Conservation (phyloP, 768 basidiomycete genomes). For the Clitopilus passeckerianus region DNA sequence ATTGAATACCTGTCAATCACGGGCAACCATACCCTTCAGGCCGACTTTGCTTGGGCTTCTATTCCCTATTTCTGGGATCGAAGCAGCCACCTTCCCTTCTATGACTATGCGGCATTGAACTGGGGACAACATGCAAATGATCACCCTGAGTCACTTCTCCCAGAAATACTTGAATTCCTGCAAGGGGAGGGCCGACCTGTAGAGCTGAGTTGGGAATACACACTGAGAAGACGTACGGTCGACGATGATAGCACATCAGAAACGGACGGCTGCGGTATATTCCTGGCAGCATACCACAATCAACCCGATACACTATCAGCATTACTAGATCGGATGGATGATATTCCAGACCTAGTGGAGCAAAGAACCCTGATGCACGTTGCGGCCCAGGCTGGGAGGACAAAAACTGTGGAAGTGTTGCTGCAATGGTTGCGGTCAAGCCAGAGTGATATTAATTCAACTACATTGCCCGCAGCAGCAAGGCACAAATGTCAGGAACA, state of each 20-base stretch:
- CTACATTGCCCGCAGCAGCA: too few relatives aligned
- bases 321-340: not conserved
- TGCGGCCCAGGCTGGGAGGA: not conserved
- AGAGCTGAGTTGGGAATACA: not conserved
- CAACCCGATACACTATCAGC: not conserved
- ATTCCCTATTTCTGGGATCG: not conserved
- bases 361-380: not conserved
- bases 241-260: not conserved
- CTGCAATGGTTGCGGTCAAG: too few relatives aligned
- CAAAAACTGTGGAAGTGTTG: too few relatives aligned
- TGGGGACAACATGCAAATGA: not conserved
- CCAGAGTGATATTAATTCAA: too few relatives aligned
- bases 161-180: not conserved
- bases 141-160: not conserved
- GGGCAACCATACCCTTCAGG: not conserved
- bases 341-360: not conserved
- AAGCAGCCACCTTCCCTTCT: not conserved
- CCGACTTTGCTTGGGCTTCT: not conserved
- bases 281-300: not conserved
- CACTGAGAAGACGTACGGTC: not conserved
- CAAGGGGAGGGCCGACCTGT: not conserved
- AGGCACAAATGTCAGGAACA: too few relatives aligned
- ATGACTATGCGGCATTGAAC: not conserved
- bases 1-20: not conserved
- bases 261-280: not conserved